These are phyloP conservation scores for Potentilla sterilis DNA, from an alignment of 306 rosid genomes.

Conservation along the genomic window DNA sequence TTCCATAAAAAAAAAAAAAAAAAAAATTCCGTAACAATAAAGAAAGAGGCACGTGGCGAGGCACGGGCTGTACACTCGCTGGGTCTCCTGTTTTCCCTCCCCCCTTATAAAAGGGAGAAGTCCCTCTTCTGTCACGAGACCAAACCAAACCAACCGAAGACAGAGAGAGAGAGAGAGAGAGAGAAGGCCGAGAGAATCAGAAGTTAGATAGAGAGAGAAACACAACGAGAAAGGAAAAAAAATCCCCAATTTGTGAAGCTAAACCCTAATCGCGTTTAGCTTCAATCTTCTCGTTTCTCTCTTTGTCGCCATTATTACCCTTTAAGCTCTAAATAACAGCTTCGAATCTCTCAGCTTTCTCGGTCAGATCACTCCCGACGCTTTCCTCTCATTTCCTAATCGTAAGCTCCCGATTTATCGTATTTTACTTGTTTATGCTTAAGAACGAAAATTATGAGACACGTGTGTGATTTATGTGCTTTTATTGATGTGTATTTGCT, in stretches of 20 bases:
- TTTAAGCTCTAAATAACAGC: neutral
- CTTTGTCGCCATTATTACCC: constrained; percentile 7
- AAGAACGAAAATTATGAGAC: neutral
- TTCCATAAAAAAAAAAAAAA: neutral
- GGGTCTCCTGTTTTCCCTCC: neutral
- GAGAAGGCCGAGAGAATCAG: no score
- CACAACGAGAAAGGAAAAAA: neutral
- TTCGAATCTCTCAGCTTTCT: constrained; percentile 12
- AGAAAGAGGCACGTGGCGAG: neutral
- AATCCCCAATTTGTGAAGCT: constrained; percentile 34
- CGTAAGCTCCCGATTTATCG: constrained; percentile 29
- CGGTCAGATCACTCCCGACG: constrained; percentile 6
- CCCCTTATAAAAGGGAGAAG: neutral
- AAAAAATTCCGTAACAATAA: no score
- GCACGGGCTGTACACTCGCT: neutral
- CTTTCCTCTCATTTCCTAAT: neutral
- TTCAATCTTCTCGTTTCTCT: constrained; percentile 30
- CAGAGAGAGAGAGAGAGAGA: constrained; percentile 15
- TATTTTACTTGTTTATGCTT: no score
- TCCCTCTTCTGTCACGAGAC: neutral
- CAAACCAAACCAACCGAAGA: neutral
- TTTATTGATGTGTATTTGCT: neutral
- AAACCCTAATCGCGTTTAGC: constrained; percentile 45
- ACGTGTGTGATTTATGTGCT: neutral
- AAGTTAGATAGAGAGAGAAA: constrained; percentile 5